phyloP scores from a whole-genome alignment of 2,329 filamentous ascomycete genomes.

The Coniochaeta ligniaria region DNA sequence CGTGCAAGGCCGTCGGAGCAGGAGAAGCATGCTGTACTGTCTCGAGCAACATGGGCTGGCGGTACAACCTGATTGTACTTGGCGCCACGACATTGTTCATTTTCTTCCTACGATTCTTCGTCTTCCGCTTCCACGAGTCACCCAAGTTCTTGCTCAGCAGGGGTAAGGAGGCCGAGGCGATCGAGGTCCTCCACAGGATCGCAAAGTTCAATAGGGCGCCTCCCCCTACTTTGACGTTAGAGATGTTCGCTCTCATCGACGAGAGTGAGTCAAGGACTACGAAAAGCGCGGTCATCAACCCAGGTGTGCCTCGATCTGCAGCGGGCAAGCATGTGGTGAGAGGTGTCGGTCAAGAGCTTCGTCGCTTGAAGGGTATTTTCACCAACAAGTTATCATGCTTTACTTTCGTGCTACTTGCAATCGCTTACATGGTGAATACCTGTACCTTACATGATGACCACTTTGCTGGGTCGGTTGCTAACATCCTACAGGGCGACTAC shows the following conservation, averaged over 20 bases:
- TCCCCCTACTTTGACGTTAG: background rate
- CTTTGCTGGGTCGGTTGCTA: background rate
- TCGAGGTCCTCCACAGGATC: conserved; percentile 30
- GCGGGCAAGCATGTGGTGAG: background rate
- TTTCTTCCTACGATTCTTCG: conserved; percentile 26
- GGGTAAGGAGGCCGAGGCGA: conserved; percentile 29
- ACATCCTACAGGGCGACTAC: background rate
- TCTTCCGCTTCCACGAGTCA: conserved; percentile 28
- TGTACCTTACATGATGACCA: no score
- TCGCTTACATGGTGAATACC: background rate
- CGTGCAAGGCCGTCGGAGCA: background rate
- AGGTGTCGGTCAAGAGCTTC: background rate
- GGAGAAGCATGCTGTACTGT: conserved; percentile 18
- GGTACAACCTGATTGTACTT: conserved; percentile 30
- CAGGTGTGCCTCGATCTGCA: background rate
- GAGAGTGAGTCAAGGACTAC: background rate
- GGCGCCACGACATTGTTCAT: conserved; percentile 28
- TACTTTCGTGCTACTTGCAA: background rate
- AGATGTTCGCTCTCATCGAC: background rate
- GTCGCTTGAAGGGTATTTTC: background rate
- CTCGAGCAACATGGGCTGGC: conserved; percentile 33
- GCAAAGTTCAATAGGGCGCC: conserved; percentile 14
- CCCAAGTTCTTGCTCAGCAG: conserved; percentile 28
- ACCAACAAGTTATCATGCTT: background rate
- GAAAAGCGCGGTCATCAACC: background rate